Percentiles rank a stretch among this genome's conserved stretches.
Conservation (phyloP, 148 eudicot species). For the Rhododendron williamsianum region DNA sequence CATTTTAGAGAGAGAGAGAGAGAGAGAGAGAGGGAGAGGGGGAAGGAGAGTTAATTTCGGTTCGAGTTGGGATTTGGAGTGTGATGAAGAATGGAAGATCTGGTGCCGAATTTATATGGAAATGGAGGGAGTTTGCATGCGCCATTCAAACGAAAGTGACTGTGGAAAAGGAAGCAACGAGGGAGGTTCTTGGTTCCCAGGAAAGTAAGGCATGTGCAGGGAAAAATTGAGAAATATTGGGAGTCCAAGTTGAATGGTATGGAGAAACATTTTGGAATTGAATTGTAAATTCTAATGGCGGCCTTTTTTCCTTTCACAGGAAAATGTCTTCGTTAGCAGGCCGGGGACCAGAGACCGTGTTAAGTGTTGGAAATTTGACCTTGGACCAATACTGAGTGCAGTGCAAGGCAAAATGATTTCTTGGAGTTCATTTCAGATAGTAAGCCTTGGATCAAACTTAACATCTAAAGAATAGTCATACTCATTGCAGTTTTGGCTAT, state of each 20-base stretch:
- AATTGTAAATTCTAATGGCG: neutral
- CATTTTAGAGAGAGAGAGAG: neutral
- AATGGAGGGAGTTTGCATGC: neutral
- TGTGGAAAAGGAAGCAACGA: neutral
- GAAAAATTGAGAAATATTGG: neutral
- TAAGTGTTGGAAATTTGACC: neutral
- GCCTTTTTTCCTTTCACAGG: neutral
- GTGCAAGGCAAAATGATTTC: neutral
- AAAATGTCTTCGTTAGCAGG: neutral
- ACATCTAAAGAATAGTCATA: too few species aligned
- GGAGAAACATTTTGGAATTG: neutral
- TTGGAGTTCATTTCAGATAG: neutral
- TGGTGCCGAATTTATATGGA: neutral
- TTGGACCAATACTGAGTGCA: neutral
- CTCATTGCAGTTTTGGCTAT: too few species aligned
- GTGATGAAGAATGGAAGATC: neutral
- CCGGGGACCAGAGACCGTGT: neutral
- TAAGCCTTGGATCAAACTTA: too few species aligned
- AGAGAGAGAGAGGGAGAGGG: neutral
- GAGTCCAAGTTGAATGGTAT: conserved; percentile 7
- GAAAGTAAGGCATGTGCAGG: neutral
- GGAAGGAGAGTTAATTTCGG: too few species aligned
- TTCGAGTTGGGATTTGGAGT: neutral
- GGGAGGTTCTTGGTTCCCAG: conserved; percentile 3
- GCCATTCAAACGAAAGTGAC: neutral